These are phyloP conservation scores for Ophiostoma populinum DNA, from an alignment of 2,329 filamentous ascomycete genomes.

Conservation along the genomic window DNA sequence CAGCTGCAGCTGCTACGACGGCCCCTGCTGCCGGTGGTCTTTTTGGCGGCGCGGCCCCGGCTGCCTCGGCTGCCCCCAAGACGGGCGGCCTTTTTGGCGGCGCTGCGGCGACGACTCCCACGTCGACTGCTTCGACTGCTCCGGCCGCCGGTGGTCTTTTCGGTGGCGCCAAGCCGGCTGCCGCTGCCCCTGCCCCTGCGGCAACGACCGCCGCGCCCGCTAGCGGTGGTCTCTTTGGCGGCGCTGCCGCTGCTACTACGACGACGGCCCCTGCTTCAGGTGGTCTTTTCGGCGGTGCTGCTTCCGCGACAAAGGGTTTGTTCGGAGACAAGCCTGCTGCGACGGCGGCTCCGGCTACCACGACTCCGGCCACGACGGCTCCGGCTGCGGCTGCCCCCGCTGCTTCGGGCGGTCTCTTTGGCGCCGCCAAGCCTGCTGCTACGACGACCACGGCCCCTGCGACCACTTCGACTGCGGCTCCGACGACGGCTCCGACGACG, in stretches of 20 bases:
- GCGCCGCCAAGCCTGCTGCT: too few relatives aligned
- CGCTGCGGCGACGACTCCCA: not conserved
- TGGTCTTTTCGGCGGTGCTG: constrained; percentile 3
- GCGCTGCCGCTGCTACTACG: not conserved
- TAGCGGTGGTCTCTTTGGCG: constrained; percentile 2
- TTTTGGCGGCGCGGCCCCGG: not conserved
- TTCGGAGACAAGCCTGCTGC: too few relatives aligned
- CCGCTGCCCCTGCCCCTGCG: not conserved
- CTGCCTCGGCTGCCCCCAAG: too few relatives aligned
- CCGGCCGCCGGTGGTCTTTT: not conserved
- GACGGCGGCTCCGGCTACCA: too few relatives aligned
- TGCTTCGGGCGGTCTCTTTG: constrained; percentile 1
- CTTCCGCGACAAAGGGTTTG: not conserved
- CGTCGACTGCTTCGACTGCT: not conserved
- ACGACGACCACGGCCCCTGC: not conserved
- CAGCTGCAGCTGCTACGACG: not conserved
- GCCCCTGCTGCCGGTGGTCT: not conserved
- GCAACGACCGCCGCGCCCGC: not conserved
- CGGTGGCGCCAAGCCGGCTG: not conserved
- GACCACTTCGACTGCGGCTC: constrained; percentile 2
- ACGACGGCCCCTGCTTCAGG: not conserved
- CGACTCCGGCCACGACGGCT: too few relatives aligned
- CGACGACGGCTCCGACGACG: constrained; percentile 12
- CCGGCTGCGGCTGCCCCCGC: constrained; percentile 1
- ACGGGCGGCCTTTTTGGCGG: too few relatives aligned